Conservation (phyloP, 805 yeast species). For the Torulaspora quercuum region DNA sequence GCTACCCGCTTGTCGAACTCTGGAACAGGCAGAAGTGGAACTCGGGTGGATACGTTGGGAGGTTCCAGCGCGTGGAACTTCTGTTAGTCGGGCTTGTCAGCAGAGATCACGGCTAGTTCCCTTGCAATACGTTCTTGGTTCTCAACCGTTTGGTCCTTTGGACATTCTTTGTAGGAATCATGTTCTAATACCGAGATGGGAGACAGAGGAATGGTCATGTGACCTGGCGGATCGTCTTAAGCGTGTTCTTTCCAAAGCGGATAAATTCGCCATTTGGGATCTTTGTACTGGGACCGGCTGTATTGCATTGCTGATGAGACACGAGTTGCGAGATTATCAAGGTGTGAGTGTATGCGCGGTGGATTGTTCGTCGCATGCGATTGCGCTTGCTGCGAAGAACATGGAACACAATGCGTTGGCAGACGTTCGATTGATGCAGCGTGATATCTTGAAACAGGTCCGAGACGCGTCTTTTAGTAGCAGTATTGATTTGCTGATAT, state of each 20-base stretch:
- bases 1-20: slow-evolving; percentile 30
- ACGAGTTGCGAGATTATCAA: slow-evolving; percentile 22
- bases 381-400: slow-evolving; percentile 37
- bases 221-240: slow-evolving; percentile 27
- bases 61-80: slow-evolving; percentile 3
- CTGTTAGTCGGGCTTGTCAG: slow-evolving; percentile 44
- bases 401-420: slow-evolving; percentile 4
- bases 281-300: slow-evolving; percentile 91
- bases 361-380: slow-evolving; percentile 56
- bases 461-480: slow-evolving; percentile 1
- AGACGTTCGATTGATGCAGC: slow-evolving; percentile 4
- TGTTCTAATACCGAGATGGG: slow-evolving; percentile 90
- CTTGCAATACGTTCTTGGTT: slow-evolving; percentile 76
- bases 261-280: slow-evolving; percentile 46
- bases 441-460: slow-evolving; percentile 7
- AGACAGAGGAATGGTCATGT: slow-evolving; percentile 86
- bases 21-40: slow-evolving; percentile 26
- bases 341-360: slow-evolving; percentile 41
- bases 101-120: slow-evolving; percentile 59
- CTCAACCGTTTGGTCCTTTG: slow-evolving; percentile 80
- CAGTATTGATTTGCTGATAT: slow-evolving; percentile 52
- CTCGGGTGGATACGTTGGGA: slow-evolving; percentile 29
- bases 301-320: slow-evolving; percentile 54
- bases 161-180: slow-evolving; percentile 55
- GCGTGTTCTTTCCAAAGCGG: slow-evolving; percentile 1